Evolutionary conservation across 139 green algal genomes (phyloP).

Genomic region (Mesostigma viride): DNA sequence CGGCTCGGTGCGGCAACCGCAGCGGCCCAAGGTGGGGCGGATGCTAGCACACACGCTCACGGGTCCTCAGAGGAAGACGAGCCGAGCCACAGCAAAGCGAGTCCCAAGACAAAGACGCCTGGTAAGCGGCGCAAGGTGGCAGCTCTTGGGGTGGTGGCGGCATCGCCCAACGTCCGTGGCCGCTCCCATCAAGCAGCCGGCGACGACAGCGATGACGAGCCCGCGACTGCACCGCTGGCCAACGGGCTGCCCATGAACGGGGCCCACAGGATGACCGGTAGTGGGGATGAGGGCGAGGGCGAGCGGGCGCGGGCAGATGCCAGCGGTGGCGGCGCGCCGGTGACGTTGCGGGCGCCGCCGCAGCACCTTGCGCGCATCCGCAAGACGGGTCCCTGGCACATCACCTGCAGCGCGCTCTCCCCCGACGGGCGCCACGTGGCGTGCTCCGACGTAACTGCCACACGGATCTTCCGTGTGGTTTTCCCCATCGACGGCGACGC

Average conservation of each 20-base stretch:
- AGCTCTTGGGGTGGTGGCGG: not conserved
- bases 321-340: not conserved
- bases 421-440: conserved; percentile 49
- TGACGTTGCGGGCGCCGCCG: not conserved
- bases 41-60: too few relatives aligned
- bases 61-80: too few relatives aligned
- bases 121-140: not conserved
- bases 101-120: not conserved
- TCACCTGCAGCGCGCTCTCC: conserved; percentile 44
- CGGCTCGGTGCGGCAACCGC: conserved; percentile 24
- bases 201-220: conserved; percentile 5
- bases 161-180: not conserved
- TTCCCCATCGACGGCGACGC: too few relatives aligned
- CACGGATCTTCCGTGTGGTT: too few relatives aligned
- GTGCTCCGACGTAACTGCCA: too few relatives aligned
- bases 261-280: conserved; percentile 1
- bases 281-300: conserved; percentile 11
- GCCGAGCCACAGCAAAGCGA: not conserved
- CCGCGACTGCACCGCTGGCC: not conserved
- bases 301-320: not conserved
- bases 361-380: not conserved
- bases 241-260: not conserved
- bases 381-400: conserved; percentile 3
- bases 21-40: too few relatives aligned
- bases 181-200: not conserved